Base-by-base conservation (phyloP, 2,329 filamentous ascomycete genomes). In the Cordyceps tenuipes region DNA sequence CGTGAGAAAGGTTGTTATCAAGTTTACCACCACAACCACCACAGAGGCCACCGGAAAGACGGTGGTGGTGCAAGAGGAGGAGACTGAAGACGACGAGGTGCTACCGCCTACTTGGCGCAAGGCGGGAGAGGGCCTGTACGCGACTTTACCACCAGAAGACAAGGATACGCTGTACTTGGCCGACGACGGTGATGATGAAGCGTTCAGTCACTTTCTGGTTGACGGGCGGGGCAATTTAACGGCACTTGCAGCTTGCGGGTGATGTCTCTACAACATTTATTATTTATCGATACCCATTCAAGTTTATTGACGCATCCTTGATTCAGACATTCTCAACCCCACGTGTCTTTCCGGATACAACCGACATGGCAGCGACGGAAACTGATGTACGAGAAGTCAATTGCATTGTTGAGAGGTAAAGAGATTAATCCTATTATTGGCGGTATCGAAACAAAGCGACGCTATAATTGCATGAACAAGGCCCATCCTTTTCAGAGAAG, bases 121-220 rank as follows among this genome's bases (percentile, higher is more conserved):
- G 61, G 69, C 75, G 4, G 73, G 72, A 2, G 63, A 73, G 51
- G 76, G 76, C 0, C 56, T 77, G 62, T 78, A 77, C 62, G 69
- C 73, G 3, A 69, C 69, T 26, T 62, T 78, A 10, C 63, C 66
- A 12, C 69, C 71, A 0, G 76, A 78, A 62, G 69, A 67, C 8
- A 68, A 76, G 31, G 75, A 78, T 58, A 63, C 66, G n/a, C 55
- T 57, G 5, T 68, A 74, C 31, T 64, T 77, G 19, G 60, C 68
- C 31, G 76, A 77, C 51, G 69, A 72, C 5, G 72, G 76, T 23
- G 75, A 77, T 43, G 73, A 75, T 52, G 73, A 76, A 52, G 70
- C 75, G 0, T 78, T 78, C 52, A 77, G 75, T 48, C 75, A 77
- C 57, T 78, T 78, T 63, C 66, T 72, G 61, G 72, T 77, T 9